These are phyloP conservation scores for Lasiosphaeria miniovina DNA, from an alignment of 495 filamentous ascomycete species.

Conservation along the genomic window DNA sequence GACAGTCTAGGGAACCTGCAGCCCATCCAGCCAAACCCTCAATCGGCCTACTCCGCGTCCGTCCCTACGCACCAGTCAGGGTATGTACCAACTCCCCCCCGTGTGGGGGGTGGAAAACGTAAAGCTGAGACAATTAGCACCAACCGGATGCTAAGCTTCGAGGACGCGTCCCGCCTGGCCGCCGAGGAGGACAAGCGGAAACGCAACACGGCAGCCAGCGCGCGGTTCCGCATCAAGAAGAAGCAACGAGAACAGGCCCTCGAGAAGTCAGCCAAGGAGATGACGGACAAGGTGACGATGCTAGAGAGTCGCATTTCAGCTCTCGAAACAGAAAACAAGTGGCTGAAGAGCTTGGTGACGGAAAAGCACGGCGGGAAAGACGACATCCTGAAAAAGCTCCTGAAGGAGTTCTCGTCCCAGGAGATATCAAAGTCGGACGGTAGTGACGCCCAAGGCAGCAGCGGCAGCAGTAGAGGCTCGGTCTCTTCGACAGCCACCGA, in stretches of 20 bases:
- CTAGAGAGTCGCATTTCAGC: slow-evolving; percentile 81
- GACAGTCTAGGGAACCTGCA: slow-evolving; percentile 44
- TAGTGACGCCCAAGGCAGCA: slow-evolving; percentile 11
- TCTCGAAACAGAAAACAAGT: slow-evolving; percentile 93
- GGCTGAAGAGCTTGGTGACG: slow-evolving; percentile 89
- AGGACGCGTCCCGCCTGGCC: slow-evolving; percentile 69
- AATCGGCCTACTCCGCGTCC: slow-evolving; percentile 36
- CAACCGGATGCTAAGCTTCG: slow-evolving; percentile 47
- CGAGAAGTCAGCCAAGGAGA: slow-evolving; percentile 86
- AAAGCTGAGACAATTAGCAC: slow-evolving; percentile 44
- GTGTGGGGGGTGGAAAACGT: slow-evolving; percentile 50
- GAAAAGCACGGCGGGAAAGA: slow-evolving; percentile 76
- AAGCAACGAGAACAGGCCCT: slow-evolving; percentile 96
- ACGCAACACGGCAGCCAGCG: slow-evolving; percentile 91
- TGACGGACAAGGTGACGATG: slow-evolving; percentile 73
- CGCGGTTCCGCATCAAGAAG: slow-evolving; percentile 98
- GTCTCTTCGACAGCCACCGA: slow-evolving; percentile 15
- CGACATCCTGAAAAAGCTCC: slow-evolving; percentile 43
- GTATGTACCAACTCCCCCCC: slow-evolving; percentile 40
- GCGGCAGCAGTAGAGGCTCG: slow-evolving; percentile 6
- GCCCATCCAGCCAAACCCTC: slow-evolving; percentile 45
- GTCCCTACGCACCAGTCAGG: slow-evolving; percentile 38
- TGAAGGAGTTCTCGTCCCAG: slow-evolving; percentile 37
- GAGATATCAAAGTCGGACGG: slow-evolving; percentile 4
- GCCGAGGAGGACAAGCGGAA: slow-evolving; percentile 97